Evolutionary conservation across 2,329 filamentous ascomycete genomes (phyloP), one percentile per base, ranked within the genome.

Genomic region (Mycocentrospora acerina): DNA sequence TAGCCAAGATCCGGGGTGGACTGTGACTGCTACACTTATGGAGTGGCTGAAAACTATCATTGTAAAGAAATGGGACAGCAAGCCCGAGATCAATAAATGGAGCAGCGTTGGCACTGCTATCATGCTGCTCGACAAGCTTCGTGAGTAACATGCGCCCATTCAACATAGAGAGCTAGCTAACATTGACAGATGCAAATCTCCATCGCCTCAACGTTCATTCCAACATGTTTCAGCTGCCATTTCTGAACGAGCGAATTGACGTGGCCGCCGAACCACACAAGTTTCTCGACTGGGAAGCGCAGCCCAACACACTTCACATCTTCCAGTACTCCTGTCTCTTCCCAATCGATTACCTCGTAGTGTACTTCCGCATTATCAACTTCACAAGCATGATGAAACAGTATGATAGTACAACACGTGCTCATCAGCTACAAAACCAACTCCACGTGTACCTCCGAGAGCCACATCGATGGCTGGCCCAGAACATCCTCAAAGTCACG

Each of bases 341-440:
- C 55, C 82, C 78, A 14, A 77, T 83, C 0, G 76, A 83, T 0
- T 81, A 81, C 1, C 71, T 95, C 3, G 84, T 95, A 3, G 82
- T 82, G 0, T 95, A 90, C 62, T 96, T 97, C 63, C 83, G 91
- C 13, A 81, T 88, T 4, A 83, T 95, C 57, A 96, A 95, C 60
- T 89, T 93, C 56, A 81, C 87, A 0, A 79, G 79, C 12, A 97
- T 97, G 91, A 88, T 84, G 51, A 80, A 83, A 41, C 80, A 85
- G 12, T 90, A 84, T 54, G 86, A 93, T 57, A 50, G 55, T 10
- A 59, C 62, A 3, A 51, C 57, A 19, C 58, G 59, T 13, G 55
- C 49, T 5, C 45, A 46, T 7, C 55, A 62, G 14, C 55, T 69
- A 41, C 44, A 58, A 35, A 51, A 47, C 28, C 48, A 53, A 4